Percentiles rank a stretch among this genome's conserved stretches.
These are phyloP conservation scores for Dictyophora rubrovolvata DNA, from an alignment of 768 basidiomycete species.

Conservation along the genomic window DNA sequence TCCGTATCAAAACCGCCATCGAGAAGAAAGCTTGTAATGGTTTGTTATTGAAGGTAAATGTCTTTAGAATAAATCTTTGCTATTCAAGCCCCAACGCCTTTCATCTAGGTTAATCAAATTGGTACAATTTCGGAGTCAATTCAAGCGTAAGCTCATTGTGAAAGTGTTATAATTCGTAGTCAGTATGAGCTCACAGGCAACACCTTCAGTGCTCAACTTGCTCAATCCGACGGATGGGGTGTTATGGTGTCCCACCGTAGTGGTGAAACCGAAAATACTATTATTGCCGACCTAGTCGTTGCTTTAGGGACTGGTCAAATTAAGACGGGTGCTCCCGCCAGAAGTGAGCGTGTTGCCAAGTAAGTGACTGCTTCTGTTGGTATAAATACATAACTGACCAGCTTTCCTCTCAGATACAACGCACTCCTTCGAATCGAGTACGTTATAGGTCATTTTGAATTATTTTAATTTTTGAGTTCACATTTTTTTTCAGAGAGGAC, in stretches of 20 bases:
- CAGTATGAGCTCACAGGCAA: constrained; percentile 2
- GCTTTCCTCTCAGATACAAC: constrained; percentile 42
- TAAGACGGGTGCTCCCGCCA: constrained; percentile 97
- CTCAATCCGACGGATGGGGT: constrained; percentile 95
- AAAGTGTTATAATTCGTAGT: background rate
- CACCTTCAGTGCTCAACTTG: constrained; percentile 70
- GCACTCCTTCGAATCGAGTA: constrained; percentile 83
- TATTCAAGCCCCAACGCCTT: background rate
- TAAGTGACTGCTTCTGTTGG: constrained; percentile 19
- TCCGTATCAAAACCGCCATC: constrained; percentile 96
- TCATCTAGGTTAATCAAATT: constrained; percentile 82
- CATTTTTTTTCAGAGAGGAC: constrained; percentile 52
- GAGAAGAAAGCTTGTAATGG: constrained; percentile 99
- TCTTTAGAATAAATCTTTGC: no score
- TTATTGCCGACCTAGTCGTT: constrained; percentile 92
- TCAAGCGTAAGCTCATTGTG: constrained; percentile 56
- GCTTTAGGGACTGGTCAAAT: constrained; percentile 90
- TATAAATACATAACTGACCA: background rate
- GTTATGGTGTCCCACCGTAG: constrained; percentile 99
- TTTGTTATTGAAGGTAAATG: constrained; percentile 77
- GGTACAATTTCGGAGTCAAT: constrained; percentile 98
- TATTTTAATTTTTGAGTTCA: constrained; percentile 8
- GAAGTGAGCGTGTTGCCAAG: constrained; percentile 94
- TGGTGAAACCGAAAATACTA: constrained; percentile 95
- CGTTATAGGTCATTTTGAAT: constrained; percentile 22